phyloP scores from a whole-genome alignment of 768 basidiomycete genomes.

The Mycena amicta region DNA sequence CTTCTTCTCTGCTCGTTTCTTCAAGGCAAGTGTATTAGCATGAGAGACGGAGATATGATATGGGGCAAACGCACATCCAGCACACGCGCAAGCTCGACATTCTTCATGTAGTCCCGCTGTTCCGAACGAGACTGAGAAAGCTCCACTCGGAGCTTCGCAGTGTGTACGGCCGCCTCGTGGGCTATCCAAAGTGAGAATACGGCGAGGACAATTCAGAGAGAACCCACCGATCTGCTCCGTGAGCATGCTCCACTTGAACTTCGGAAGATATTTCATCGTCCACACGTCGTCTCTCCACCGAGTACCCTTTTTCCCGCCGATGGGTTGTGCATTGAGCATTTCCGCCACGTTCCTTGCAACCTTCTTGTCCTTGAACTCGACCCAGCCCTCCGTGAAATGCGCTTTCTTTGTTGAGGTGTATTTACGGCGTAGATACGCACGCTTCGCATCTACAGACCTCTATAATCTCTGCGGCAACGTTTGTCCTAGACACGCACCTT shows the following conservation, averaged over 20 bases:
- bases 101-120: slow-evolving; percentile 90
- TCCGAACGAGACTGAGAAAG: slow-evolving; percentile 85
- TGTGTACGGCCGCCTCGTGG: slow-evolving; percentile 87
- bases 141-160: slow-evolving; percentile 89
- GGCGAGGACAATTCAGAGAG: not conserved
- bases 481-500: slow-evolving; percentile 72
- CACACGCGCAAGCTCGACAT: slow-evolving; percentile 90
- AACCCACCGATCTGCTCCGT: slow-evolving; percentile 95
- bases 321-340: slow-evolving; percentile 94
- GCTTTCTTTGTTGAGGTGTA: slow-evolving; percentile 82
- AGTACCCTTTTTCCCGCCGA: slow-evolving; percentile 90
- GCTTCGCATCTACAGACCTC: slow-evolving; percentile 79
- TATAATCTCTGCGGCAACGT: no score
- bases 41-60: no score
- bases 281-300: slow-evolving; percentile 97
- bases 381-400: slow-evolving; percentile 96
- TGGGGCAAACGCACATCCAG: no score
- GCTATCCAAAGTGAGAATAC: slow-evolving; percentile 48
- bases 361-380: slow-evolving; percentile 95
- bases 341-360: slow-evolving; percentile 88
- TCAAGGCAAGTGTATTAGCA: no score
- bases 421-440: slow-evolving; percentile 82
- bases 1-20: slow-evolving; percentile 76
- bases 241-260: slow-evolving; percentile 98
- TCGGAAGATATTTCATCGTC: slow-evolving; percentile 99